A percentile compares a stretch with the other conserved stretches of the same genome.
Evolutionary conservation across 1,284 basidiomycete genomes (phyloP).

Genomic region (Porogramme epimiltina): DNA sequence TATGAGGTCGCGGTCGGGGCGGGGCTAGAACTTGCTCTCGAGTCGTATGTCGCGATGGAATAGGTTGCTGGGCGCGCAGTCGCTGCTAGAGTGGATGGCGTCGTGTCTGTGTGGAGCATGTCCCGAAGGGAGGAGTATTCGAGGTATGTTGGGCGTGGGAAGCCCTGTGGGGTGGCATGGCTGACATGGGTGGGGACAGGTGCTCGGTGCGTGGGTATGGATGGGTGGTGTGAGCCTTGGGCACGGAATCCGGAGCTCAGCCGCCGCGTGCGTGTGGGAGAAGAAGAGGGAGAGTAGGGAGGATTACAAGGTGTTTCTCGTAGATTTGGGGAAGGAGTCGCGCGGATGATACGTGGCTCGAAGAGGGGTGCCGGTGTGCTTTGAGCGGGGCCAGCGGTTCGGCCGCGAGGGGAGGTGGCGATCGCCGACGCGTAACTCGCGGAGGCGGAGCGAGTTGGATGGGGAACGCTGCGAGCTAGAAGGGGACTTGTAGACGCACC

Average conservation of each 20-base stretch:
- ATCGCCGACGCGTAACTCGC: conserved; percentile 17
- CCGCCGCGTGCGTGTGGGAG: conserved; percentile 47
- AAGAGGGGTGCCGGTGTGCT: conserved; percentile 35
- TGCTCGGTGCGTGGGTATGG: conserved; percentile 9
- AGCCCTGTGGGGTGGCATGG: conserved; percentile 37
- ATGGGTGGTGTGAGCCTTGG: conserved; percentile 8
- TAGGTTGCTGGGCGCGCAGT: conserved; percentile 8
- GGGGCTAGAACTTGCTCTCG: conserved; percentile 12
- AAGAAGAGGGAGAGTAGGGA: conserved; percentile 36
- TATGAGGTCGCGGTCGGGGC: conserved; percentile 27
- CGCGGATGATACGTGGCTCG: conserved; percentile 69
- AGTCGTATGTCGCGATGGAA: conserved; percentile 6
- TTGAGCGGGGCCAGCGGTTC: conserved; percentile 10
- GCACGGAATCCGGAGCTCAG: conserved; percentile 20
- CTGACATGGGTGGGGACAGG: conserved; percentile 2
- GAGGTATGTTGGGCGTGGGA: conserved; percentile 71
- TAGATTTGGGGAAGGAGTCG: conserved; percentile 32
- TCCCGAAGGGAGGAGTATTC: conserved; percentile 73
- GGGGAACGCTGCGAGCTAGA: conserved; percentile 6
- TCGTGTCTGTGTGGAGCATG: conserved; percentile 63
- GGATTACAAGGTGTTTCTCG: conserved; percentile 23
- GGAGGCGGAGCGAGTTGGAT: conserved; percentile 19
- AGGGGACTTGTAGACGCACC: conserved; percentile 12
- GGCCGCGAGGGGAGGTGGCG: conserved; percentile 11
- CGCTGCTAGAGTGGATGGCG: conserved; percentile 40